These are phyloP conservation scores for Aspergillus piperis DNA, from an alignment of 2,329 filamentous ascomycete species.

Conservation along the genomic window DNA sequence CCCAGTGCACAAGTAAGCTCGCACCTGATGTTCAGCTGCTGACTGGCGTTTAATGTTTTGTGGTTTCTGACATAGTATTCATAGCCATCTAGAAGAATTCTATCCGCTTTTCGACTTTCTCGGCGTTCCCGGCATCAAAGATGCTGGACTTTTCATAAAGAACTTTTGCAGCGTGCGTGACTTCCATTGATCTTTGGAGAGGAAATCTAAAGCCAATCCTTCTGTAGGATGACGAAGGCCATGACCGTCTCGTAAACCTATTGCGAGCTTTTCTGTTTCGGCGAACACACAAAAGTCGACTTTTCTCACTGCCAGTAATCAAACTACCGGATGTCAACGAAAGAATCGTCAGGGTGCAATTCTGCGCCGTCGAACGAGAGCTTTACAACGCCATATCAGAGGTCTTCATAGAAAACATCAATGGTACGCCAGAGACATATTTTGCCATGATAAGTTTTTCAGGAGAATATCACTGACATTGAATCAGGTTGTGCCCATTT, in stretches of 20 bases:
- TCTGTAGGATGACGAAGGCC: constrained; percentile 12
- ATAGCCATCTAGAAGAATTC: constrained; percentile 39
- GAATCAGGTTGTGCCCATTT: not conserved
- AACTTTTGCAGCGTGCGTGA: constrained; percentile 28
- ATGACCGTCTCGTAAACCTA: constrained; percentile 30
- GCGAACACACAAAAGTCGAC: constrained; percentile 55
- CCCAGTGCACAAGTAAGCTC: constrained; percentile 39
- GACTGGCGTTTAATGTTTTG: not conserved
- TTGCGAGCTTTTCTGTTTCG: constrained; percentile 53
- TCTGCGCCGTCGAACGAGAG: constrained; percentile 54
- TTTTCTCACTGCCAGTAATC: constrained; percentile 58
- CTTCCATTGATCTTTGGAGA: not conserved
- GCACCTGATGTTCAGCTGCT: not conserved
- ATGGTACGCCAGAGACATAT: constrained; percentile 19
- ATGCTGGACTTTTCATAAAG: constrained; percentile 26
- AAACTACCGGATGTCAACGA: constrained; percentile 54
- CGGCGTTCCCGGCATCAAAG: constrained; percentile 29
- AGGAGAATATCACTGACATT: constrained; percentile 32
- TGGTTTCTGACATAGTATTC: not conserved
- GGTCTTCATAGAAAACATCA: constrained; percentile 39
- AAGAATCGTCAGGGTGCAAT: constrained; percentile 46
- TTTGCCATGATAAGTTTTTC: constrained; percentile 2
- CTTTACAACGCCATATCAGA: constrained; percentile 56
- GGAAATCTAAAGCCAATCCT: not conserved
- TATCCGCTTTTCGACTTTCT: constrained; percentile 44